Conservation (phyloP, 202 grass and related monocot genomes). For the Dendrocalamus latiflorus region DNA sequence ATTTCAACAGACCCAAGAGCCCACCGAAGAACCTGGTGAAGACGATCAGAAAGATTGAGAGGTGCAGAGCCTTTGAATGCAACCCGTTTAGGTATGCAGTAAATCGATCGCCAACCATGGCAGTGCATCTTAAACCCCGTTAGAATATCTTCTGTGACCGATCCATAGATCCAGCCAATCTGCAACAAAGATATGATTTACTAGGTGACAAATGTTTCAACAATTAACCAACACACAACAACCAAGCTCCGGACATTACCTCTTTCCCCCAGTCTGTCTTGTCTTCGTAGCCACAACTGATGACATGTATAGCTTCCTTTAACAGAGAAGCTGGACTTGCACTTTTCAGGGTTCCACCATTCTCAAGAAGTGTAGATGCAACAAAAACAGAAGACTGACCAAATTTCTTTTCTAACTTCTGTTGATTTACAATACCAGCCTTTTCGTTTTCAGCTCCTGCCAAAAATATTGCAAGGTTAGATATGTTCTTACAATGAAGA, state of each 20-base stretch:
- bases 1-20: conserved; percentile 75
- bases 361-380: conserved; percentile 7
- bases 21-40: conserved; percentile 83
- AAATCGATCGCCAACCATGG: conserved; percentile 81
- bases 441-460: conserved; percentile 65
- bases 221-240: neutral
- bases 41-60: conserved; percentile 86
- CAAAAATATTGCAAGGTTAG: conserved; percentile 1
- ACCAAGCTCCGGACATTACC: neutral
- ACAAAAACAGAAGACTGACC: conserved; percentile 15
- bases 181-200: conserved; percentile 25
- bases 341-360: neutral
- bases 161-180: conserved; percentile 93
- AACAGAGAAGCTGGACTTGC: conserved; percentile 2
- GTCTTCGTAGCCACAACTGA: conserved; percentile 4
- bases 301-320: conserved; percentile 13
- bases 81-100: conserved; percentile 58
- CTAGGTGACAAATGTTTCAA: neutral
- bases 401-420: conserved; percentile 40
- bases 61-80: conserved; percentile 87
- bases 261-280: conserved; percentile 9
- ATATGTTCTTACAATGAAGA: conserved; percentile 1
- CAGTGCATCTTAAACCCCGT: conserved; percentile 96
- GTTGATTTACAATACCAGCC: conserved; percentile 54
- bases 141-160: conserved; percentile 88